Base-by-base conservation (phyloP, 306 rosid species). In the Citrullus colocynthis region DNA sequence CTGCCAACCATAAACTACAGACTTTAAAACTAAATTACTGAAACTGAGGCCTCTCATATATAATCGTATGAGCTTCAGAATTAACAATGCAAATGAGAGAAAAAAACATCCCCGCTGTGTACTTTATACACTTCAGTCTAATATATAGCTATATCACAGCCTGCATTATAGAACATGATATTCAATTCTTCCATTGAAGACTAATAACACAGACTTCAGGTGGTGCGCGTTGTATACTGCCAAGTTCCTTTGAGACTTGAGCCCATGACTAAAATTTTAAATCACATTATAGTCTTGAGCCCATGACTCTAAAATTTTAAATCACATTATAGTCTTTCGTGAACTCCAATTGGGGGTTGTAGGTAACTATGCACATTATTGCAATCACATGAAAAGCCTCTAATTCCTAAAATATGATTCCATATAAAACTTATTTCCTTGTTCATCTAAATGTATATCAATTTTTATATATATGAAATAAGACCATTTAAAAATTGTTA, bases 1-100 rank as follows among this genome's bases (percentile, higher is more conserved):
- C 98, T 95, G 96, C 72, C 81, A 84, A 81, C 79, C 54, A 63
- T 51, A 77, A 11, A 45, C 24, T 49, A 80, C 56, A 45, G 58
- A 64, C 54, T 75, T 59, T 74, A 80, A 8, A 30, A 60, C 41
- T 63, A 71, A 17, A 48, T 73, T 34, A 17, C 55, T 63, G 71
- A 58, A 78, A 79, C 45, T 37, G 24, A 75, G 6, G 5, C 62
- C 15, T 75, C 34, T 41, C 12, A 18, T 32, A 18, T 32, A 17
- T 60, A 21, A 32, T 59, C 45, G 8, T 45, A 36, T 9, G 7
- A 77, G 54, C 65, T 9, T 67, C 52, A 10, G 4, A 42, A 20
- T 21, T 6, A 42, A 36, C 52, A 67, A 67, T 67, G 51, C 3
- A 41, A 3, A 67, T 21, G 42, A 67, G 15, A n/a, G 34, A 18